Evolutionary conservation across 306 rosid species (phyloP), one percentile per base, ranked within the genome.

Genomic region (Delonix regia): DNA sequence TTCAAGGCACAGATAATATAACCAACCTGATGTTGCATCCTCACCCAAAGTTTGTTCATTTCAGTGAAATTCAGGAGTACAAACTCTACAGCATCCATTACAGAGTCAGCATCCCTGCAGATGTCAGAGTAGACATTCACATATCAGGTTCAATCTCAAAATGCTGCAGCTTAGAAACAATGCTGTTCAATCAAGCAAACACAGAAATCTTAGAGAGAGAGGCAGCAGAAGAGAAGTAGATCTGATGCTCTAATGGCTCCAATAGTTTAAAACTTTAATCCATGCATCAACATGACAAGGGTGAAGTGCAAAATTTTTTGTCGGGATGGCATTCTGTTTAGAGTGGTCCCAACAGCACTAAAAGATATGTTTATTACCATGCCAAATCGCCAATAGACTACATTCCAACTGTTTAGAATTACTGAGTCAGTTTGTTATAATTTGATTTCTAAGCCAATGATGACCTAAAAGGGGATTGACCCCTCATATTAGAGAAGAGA

Each of bases 11-110:
- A 75, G 64, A 68, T 53, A 73, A 69, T 78, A 74, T 69, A 49
- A 87, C 90, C 62, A 83, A 94, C 98, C 96, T 92, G 96, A 87
- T 86, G 88, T 79, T 88, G 94, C 93, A 92, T 85, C 80, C 96
- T 91, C 81, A 94, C 96, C 98, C 97, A 92, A 73, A 92, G 96
- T 77, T 94, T 94, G 84, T 90, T 94, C 98, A 94, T 91, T 86
- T 94, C 96, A 2, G 96, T 89, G 80, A 92, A 91, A 85, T 94
- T 92, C 80, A 91, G 98, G 44, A 94, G 87, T 78, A 94, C 93
- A 80, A 92, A 90, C 63, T 94, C 97, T 45, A 94, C 97, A 18
- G 97, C 89, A 83, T 94, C 94, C 42, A 83, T 71, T 75, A 91
- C 91, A 65, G 91, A 87, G 70, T 94, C 93, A 36, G 86, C 90